Evolutionary conservation across 805 yeast genomes (phyloP).

Genomic region (Komagataella kurtzmanii): DNA sequence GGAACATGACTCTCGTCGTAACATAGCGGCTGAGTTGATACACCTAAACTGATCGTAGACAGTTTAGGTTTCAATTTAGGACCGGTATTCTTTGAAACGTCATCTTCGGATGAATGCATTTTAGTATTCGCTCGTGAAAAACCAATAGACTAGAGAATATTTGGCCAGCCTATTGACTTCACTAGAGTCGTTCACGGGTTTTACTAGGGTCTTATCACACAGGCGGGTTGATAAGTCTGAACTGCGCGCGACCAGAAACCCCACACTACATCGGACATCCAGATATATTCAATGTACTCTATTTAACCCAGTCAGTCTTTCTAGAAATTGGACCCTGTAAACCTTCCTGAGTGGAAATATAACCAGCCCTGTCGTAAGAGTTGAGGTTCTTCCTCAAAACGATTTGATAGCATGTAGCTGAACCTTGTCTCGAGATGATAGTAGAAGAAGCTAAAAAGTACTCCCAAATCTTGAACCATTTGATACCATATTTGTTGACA

Average conservation of each 20-base stretch:
- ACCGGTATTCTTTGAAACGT: not conserved
- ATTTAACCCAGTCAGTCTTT: conserved; percentile 46
- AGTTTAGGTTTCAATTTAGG: not conserved
- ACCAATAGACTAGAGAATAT: not conserved
- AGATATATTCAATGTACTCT: conserved; percentile 1
- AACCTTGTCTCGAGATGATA: conserved; percentile 83
- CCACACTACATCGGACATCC: not conserved
- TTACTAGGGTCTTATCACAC: not conserved
- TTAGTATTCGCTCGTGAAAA: too few relatives aligned
- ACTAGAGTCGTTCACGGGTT: not conserved
- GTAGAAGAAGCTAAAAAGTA: conserved; percentile 74
- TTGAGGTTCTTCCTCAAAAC: conserved; percentile 83
- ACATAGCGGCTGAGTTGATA: not conserved
- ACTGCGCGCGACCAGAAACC: not conserved
- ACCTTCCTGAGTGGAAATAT: conserved; percentile 69
- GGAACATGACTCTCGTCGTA: not conserved
- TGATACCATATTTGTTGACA: conserved; percentile 67
- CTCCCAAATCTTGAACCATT: conserved; percentile 93
- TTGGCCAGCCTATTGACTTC: not conserved
- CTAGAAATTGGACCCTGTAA: conserved; percentile 42
- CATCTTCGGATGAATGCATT: not conserved
- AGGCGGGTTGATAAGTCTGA: not conserved
- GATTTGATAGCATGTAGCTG: conserved; percentile 86
- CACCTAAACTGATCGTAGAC: not conserved
- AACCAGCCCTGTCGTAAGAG: conserved; percentile 71